Evolutionary conservation across 208 protist species (phyloP).

Genomic region (Leishmania aethiopica): DNA sequence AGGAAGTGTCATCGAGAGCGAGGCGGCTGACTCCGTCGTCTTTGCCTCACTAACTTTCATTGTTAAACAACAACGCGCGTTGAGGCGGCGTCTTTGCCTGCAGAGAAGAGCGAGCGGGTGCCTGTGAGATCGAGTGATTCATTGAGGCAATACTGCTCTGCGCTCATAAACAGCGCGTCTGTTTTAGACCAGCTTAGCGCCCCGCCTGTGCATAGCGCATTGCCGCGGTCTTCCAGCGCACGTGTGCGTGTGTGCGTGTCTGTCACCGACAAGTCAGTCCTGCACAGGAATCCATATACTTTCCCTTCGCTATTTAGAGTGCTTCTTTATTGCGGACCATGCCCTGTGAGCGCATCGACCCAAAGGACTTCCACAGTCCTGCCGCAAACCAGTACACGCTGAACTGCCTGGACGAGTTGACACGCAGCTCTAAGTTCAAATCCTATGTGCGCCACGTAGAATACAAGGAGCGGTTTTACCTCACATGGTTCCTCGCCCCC

Average conservation of each 20-base stretch:
- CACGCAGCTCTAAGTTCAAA: conserved; percentile 48
- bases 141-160: neutral
- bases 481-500: conserved; percentile 72
- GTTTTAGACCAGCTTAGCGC: neutral
- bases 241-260: neutral
- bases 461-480: conserved; percentile 65
- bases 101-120: neutral
- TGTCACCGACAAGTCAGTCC: neutral
- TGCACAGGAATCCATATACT: neutral
- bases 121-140: neutral
- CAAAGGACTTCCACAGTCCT: conserved; percentile 60
- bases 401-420: conserved; percentile 53
- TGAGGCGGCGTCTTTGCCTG: neutral
- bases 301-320: neutral
- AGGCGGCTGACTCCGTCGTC: neutral
- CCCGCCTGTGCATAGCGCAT: neutral
- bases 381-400: conserved; percentile 65
- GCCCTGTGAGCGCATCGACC: conserved; percentile 60
- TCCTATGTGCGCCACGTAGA: conserved; percentile 61
- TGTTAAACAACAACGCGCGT: neutral
- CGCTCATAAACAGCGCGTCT: too few relatives aligned
- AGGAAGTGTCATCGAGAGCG: neutral
- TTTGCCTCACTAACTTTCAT: conserved; percentile 1
- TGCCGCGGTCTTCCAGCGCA: neutral
- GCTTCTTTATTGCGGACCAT: conserved; percentile 3